Conservation (phyloP, 805 yeast genomes). For the Starmerella cellae region DNA sequence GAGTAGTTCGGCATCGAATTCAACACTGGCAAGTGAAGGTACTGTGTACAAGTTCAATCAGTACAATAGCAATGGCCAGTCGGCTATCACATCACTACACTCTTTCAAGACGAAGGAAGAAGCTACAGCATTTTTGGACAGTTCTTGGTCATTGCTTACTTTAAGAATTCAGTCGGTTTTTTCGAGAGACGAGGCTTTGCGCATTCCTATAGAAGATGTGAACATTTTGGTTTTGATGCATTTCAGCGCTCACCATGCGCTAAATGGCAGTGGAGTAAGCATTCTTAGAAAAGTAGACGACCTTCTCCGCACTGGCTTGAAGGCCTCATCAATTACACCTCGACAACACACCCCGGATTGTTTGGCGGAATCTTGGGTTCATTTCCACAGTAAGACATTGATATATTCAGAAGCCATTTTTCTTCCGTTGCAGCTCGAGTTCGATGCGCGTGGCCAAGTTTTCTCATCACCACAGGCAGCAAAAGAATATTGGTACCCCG, state of each 20-base stretch:
- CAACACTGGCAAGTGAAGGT: slow-evolving; percentile 32
- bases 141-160: slow-evolving; percentile 38
- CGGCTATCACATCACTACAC: slow-evolving; percentile 22
- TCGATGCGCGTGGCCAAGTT: slow-evolving; percentile 34
- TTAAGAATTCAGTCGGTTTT: slow-evolving; percentile 37
- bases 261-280: slow-evolving; percentile 28
- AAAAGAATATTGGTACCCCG: slow-evolving; percentile 27
- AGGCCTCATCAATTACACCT: slow-evolving; percentile 18
- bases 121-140: slow-evolving; percentile 31
- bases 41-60: slow-evolving; percentile 31
- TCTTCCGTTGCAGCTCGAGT: slow-evolving; percentile 43
- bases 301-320: slow-evolving; percentile 34
- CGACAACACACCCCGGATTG: slow-evolving; percentile 20
- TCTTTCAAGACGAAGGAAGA: slow-evolving; percentile 26
- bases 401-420: slow-evolving; percentile 50
- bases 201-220: slow-evolving; percentile 45
- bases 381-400: slow-evolving; percentile 41
- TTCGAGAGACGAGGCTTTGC: slow-evolving; percentile 32
- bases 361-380: slow-evolving; percentile 40
- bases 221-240: slow-evolving; percentile 36
- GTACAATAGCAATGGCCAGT: slow-evolving; percentile 9
- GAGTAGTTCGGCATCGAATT: slow-evolving; percentile 34
- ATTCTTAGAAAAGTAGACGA: slow-evolving; percentile 37
- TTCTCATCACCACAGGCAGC: slow-evolving; percentile 28
- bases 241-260: slow-evolving; percentile 30